Evolutionary conservation across 2,329 filamentous ascomycete genomes (phyloP).

Genomic region (Cordyceps fumosorosea): DNA sequence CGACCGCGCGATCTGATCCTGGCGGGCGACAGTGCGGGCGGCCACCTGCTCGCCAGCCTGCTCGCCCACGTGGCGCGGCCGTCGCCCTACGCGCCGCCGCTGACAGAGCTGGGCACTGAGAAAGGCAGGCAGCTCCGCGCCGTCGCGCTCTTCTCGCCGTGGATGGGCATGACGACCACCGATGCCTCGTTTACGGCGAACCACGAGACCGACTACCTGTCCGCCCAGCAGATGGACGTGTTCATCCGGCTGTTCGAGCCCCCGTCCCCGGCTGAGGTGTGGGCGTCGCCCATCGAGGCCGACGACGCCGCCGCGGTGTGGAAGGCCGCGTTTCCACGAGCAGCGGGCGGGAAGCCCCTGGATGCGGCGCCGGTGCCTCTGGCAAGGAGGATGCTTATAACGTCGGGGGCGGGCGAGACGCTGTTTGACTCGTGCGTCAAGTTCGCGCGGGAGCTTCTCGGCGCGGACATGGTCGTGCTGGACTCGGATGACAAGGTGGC

Average conservation of each 20-base stretch:
- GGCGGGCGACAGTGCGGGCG: conserved; percentile 1
- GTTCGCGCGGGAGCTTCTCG: background rate
- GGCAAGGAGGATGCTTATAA: background rate
- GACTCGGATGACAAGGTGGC: background rate
- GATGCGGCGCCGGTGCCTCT: background rate
- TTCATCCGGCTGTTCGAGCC: background rate
- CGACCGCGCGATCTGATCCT: background rate
- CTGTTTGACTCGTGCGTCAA: conserved; percentile 3
- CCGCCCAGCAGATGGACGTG: background rate
- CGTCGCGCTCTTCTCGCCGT: background rate
- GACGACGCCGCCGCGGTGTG: background rate
- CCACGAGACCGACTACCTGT: background rate
- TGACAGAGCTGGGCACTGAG: background rate
- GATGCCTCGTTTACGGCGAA: background rate
- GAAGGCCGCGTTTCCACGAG: background rate
- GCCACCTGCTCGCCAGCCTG: background rate
- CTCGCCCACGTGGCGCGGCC: background rate
- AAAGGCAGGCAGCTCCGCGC: background rate
- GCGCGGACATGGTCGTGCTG: background rate
- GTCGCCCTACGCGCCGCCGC: background rate
- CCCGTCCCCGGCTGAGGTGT: background rate
- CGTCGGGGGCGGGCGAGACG: background rate
- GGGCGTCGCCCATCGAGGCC: background rate
- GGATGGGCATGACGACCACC: background rate
- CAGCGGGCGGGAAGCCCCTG: no score